A percentile compares a stretch with the other conserved stretches of the same genome.
Evolutionary conservation across 768 basidiomycete species (phyloP).

Genomic region (Rhizopogon roseolus): DNA sequence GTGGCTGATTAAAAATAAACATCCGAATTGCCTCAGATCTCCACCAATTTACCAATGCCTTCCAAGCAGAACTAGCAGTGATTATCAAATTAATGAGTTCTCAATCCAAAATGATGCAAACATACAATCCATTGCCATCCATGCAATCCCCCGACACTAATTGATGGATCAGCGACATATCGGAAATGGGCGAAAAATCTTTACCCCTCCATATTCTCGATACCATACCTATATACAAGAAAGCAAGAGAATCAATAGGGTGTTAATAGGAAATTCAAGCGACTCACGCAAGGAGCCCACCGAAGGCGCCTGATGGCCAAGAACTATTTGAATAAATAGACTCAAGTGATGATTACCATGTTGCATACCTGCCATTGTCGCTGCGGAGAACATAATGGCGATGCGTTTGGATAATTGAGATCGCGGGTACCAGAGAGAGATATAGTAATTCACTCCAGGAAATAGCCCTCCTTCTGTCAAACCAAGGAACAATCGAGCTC

Average conservation of each 20-base stretch:
- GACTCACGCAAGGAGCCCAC: slow-evolving; percentile 43
- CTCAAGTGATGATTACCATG: neutral
- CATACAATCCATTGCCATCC: slow-evolving; percentile 34
- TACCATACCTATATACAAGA: slow-evolving; percentile 25
- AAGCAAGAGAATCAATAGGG: neutral
- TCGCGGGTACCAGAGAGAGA: slow-evolving; percentile 58
- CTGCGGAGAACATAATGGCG: slow-evolving; percentile 61
- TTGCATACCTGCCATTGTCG: slow-evolving; percentile 43
- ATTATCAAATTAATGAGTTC: neutral
- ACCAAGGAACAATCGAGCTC: slow-evolving; percentile 40
- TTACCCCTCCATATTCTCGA: slow-evolving; percentile 29
- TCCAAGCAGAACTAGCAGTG: slow-evolving; percentile 24
- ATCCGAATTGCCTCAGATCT: neutral
- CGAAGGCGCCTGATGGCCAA: slow-evolving; percentile 32
- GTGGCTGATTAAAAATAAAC: slow-evolving; percentile 13
- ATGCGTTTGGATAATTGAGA: slow-evolving; percentile 55
- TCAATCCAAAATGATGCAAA: neutral
- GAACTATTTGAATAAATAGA: neutral
- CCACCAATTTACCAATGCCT: slow-evolving; percentile 17
- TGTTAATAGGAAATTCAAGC: neutral
- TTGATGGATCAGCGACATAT: neutral
- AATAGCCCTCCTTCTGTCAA: slow-evolving; percentile 42
- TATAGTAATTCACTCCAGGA: slow-evolving; percentile 36
- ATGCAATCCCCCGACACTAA: slow-evolving; percentile 21
- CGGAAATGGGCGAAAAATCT: slow-evolving; percentile 15